phyloP scores from a whole-genome alignment of 495 filamentous ascomycete genomes.

The Neurospora tetraspora region DNA sequence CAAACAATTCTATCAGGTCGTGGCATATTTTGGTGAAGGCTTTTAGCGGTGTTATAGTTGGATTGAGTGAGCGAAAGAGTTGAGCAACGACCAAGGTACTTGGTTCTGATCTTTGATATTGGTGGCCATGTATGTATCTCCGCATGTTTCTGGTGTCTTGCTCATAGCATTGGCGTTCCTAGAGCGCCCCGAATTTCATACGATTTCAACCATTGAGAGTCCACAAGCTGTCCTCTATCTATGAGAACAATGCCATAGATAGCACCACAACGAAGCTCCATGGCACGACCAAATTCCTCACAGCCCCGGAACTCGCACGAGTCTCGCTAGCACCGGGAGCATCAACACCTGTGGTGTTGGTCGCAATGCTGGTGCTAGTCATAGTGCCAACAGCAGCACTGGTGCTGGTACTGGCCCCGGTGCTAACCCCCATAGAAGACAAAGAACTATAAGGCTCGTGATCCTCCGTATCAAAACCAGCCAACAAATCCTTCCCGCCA shows the following conservation, averaged over 20 bases:
- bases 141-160: neutral
- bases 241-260: neutral
- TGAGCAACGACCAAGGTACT: neutral
- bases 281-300: neutral
- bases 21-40: neutral
- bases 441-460: neutral
- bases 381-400: neutral
- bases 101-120: neutral
- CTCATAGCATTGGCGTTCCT: neutral
- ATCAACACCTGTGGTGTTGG: neutral
- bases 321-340: too few relatives aligned
- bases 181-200: neutral
- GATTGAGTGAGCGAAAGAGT: neutral
- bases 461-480: neutral
- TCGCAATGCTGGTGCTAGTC: neutral
- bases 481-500: constrained; percentile 2
- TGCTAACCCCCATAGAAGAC: neutral
- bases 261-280: neutral
- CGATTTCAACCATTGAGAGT: neutral
- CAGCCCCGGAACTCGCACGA: too few relatives aligned
- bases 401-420: neutral
- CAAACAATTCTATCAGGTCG: neutral
- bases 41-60: neutral
- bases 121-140: neutral
- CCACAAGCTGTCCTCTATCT: neutral